Conservation (phyloP, 345 rosid species). For the Isatis tinctoria region DNA sequence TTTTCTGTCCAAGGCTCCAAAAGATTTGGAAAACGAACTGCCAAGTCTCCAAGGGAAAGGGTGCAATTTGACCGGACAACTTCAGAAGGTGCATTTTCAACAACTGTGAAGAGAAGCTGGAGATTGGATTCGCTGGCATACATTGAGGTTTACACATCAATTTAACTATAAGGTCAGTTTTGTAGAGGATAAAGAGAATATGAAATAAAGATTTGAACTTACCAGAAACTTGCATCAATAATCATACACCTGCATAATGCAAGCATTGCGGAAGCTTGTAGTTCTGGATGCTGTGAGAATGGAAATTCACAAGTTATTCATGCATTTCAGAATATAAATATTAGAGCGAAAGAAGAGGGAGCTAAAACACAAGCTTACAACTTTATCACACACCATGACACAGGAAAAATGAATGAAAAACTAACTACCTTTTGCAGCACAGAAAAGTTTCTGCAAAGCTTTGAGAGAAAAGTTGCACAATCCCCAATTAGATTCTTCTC, state of each 20-base stretch:
- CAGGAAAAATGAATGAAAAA: not conserved
- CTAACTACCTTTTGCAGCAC: slow-evolving; percentile 76
- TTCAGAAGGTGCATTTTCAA: slow-evolving; percentile 89
- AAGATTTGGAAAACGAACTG: slow-evolving; percentile 93
- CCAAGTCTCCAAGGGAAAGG: slow-evolving; percentile 94
- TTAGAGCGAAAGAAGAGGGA: slow-evolving; percentile 9
- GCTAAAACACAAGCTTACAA: slow-evolving; percentile 1
- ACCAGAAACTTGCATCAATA: slow-evolving; percentile 90
- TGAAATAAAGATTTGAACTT: slow-evolving; percentile 22
- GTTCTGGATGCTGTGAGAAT: slow-evolving; percentile 61
- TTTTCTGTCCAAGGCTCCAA: slow-evolving; percentile 98
- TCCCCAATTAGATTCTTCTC: slow-evolving; percentile 76
- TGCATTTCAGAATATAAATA: not conserved
- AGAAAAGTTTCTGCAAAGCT: slow-evolving; percentile 82
- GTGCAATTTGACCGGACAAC: slow-evolving; percentile 94
- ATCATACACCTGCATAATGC: slow-evolving; percentile 92
- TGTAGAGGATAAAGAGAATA: not conserved
- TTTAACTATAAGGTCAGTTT: not conserved
- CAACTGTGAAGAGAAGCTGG: slow-evolving; percentile 95
- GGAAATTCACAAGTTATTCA: not conserved
- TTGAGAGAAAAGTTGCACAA: slow-evolving; percentile 75
- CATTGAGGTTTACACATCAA: slow-evolving; percentile 25
- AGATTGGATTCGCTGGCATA: slow-evolving; percentile 79
- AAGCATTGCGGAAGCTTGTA: slow-evolving; percentile 96
- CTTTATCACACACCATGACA: not conserved